phyloP scores from a whole-genome alignment of 2,329 filamentous ascomycete species.

The Phaeoacremonium minimum region DNA sequence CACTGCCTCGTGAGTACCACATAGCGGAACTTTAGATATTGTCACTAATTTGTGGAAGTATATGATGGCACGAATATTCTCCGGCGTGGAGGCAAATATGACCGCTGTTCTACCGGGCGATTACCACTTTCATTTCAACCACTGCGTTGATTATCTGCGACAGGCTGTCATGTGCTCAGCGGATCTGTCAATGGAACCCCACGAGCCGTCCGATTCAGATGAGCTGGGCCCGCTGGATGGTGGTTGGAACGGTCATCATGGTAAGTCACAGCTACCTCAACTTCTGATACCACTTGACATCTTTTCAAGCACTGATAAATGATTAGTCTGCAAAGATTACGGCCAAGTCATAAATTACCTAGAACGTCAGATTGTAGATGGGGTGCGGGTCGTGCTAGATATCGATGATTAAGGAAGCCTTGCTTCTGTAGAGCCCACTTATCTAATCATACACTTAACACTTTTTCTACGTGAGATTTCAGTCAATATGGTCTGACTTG shows the following conservation, averaged over 20 bases:
- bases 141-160: constrained; percentile 22
- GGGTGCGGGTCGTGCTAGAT: constrained; percentile 8
- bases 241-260: constrained; percentile 16
- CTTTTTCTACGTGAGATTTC: no score
- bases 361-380: constrained; percentile 10
- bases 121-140: constrained; percentile 29
- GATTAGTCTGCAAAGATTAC: constrained; percentile 17
- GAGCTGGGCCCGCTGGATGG: constrained; percentile 16
- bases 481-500: no score
- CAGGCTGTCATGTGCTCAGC: constrained; percentile 18
- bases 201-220: constrained; percentile 12
- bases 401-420: constrained; percentile 9
- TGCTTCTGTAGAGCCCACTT: no score
- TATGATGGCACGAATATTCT: constrained; percentile 28
- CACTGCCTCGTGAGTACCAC: constrained; percentile 28
- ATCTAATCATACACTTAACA: no score
- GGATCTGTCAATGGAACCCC: constrained; percentile 18
- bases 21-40: neutral
- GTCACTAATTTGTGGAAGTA: constrained; percentile 12
- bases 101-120: constrained; percentile 16
- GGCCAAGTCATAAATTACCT: constrained; percentile 14
- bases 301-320: constrained; percentile 2
- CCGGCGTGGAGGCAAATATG: constrained; percentile 13
- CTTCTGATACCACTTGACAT: neutral
- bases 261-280: constrained; percentile 3